Percentiles rank a stretch among this genome's conserved stretches.
Conservation (phyloP, 2,329 filamentous ascomycete genomes). For the Neocucurbitaria cava region DNA sequence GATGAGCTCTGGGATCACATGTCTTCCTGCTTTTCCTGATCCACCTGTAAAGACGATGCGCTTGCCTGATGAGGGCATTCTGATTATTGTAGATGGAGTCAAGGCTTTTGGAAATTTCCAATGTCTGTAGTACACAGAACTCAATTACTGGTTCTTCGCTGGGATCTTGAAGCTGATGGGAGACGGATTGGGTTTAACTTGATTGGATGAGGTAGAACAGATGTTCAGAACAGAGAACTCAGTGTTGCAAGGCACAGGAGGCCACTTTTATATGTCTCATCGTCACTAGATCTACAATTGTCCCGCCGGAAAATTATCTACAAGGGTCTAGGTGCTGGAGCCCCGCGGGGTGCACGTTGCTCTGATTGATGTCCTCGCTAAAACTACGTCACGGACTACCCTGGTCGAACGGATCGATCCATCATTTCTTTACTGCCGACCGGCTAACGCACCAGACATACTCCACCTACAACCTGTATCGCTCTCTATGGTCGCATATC, state of each 20-base stretch:
- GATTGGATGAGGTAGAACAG: neutral
- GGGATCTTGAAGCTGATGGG: neutral
- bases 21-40: conserved; percentile 59
- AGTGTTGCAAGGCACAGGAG: neutral
- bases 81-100: neutral
- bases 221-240: neutral
- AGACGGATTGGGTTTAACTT: neutral
- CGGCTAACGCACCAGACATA: conserved; percentile 11
- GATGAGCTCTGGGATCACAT: conserved; percentile 62
- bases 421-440: conserved; percentile 13
- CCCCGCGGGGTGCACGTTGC: neutral
- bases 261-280: conserved; percentile 19
- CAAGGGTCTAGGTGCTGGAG: conserved; percentile 2
- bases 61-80: conserved; percentile 44
- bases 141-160: neutral
- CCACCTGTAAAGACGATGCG: conserved; percentile 57
- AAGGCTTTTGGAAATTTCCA: neutral
- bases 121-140: neutral
- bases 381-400: conserved; percentile 28
- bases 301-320: conserved; percentile 15
- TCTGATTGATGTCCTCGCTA: conserved; percentile 8
- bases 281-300: conserved; percentile 1
- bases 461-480: conserved; percentile 11
- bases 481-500: conserved; percentile 39
- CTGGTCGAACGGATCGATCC: conserved; percentile 13